Conservation (phyloP, 805 yeast species). For the Isabelozyma heimii region DNA sequence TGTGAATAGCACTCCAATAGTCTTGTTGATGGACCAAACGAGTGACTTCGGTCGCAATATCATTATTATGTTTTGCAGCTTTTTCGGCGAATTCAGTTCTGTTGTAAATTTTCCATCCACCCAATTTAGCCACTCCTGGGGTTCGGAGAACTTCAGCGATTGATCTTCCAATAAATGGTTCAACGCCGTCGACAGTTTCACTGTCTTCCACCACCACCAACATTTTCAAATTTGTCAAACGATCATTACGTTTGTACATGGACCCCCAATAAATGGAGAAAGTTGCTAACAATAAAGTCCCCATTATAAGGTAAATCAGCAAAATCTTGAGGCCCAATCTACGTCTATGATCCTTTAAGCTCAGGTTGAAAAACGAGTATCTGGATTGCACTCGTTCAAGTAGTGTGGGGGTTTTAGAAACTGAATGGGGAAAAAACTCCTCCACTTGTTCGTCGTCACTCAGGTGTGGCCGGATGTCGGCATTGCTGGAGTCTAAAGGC, state of each 20-base stretch:
- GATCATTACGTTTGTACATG: slow-evolving; percentile 22
- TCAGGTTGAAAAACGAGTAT: slow-evolving; percentile 30
- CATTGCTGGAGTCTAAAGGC: too few species aligned
- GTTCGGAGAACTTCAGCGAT: slow-evolving; percentile 23
- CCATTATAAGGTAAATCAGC: slow-evolving; percentile 27
- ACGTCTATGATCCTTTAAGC: slow-evolving; percentile 17
- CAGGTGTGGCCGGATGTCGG: too few species aligned
- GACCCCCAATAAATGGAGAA: slow-evolving; percentile 44
- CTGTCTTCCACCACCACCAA: slow-evolving; percentile 35
- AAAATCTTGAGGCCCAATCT: slow-evolving; percentile 13
- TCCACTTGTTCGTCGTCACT: neutral
- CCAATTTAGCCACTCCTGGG: slow-evolving; percentile 18
- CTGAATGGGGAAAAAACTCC: neutral
- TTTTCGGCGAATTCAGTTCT: slow-evolving; percentile 20
- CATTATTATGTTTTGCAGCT: slow-evolving; percentile 23
- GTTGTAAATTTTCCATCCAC: slow-evolving; percentile 37
- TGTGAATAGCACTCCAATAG: slow-evolving; percentile 64
- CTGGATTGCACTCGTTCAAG: slow-evolving; percentile 23
- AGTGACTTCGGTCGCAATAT: slow-evolving; percentile 35
- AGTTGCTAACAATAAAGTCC: slow-evolving; percentile 30
- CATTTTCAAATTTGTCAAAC: slow-evolving; percentile 31
- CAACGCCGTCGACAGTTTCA: slow-evolving; percentile 15
- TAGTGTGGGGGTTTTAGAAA: slow-evolving; percentile 5
- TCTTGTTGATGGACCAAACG: slow-evolving; percentile 50
- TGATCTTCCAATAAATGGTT: slow-evolving; percentile 51